Evolutionary conservation across 2,329 filamentous ascomycete genomes (phyloP), one percentile per base, ranked within the genome.

Genomic region (Scedosporium boydii): DNA sequence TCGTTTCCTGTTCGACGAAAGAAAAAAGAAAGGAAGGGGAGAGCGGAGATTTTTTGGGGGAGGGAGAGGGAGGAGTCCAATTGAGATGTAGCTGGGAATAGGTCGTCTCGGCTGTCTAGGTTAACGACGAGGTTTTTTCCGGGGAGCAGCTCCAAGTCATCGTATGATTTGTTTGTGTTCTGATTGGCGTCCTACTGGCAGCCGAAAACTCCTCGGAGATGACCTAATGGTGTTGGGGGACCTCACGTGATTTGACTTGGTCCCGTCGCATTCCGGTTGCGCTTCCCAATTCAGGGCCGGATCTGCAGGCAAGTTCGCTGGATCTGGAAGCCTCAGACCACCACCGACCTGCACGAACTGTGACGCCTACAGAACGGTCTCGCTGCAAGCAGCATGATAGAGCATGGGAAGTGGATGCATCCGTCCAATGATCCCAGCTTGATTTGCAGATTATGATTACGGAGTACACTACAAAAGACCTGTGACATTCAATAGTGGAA

Each of bases 71-170:
- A 18, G 21, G 41, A 60, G 42, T 29, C 38, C 42, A 51, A 60
- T 51, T 60, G 59, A 27, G 66, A 62, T 18, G 78, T 78, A 76
- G 74, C 77, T 61, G 59, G 38, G 59, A 23, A 51, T 42, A 60
- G 59, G 27, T 60, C 18, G 41, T 41, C 51, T 51, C 59, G 46
- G 44, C 21, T 48, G 51, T 55, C 51, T 60, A 29, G n/a, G n/a
- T 48, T 46, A 27, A 27, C 21, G 58, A 34, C 51, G 60, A 61
- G 51, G 51, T 55, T 62, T 62, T 62, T 62, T 60, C 44, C 27
- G 26, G 29, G 51, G 34, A 48, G 41, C 38, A 62, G 60, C 51
- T 62, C 56, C 29, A 55, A 38, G 38, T 55, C 16, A 58, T 62
- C 60, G 51, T 62, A 62, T 58, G 60, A 62, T 62, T 62, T 62